Percentiles rank a stretch among this genome's conserved stretches.
Conservation (phyloP, 2,329 filamentous ascomycete species). For the Aspergillus floridensis region DNA sequence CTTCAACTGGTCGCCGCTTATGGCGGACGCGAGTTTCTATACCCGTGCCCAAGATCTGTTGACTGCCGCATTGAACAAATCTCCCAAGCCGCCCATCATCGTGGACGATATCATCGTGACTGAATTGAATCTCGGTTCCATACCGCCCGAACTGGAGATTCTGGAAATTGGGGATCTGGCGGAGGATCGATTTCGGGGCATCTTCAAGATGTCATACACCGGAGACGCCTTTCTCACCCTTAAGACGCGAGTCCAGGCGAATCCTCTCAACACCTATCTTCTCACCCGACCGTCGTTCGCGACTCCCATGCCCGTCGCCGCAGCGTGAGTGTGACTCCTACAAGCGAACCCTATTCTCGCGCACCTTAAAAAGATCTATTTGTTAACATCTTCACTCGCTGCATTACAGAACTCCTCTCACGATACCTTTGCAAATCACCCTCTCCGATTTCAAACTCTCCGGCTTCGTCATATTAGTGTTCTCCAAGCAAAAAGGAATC, state of each 20-base stretch:
- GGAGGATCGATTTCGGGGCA: slow-evolving; percentile 93
- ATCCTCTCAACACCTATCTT: slow-evolving; percentile 93
- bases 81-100: slow-evolving; percentile 95
- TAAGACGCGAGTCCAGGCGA: slow-evolving; percentile 95
- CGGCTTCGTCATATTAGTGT: slow-evolving; percentile 95
- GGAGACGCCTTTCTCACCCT: slow-evolving; percentile 94
- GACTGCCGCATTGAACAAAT: slow-evolving; percentile 94
- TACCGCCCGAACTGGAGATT: slow-evolving; percentile 93
- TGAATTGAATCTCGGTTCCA: slow-evolving; percentile 92
- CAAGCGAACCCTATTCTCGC: not conserved
- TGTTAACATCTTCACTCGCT: slow-evolving; percentile 8
- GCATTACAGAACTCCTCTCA: slow-evolving; percentile 66
- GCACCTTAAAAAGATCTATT: not conserved
- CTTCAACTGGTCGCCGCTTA: slow-evolving; percentile 99
- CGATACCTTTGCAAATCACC: slow-evolving; percentile 96
- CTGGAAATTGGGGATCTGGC: slow-evolving; percentile 96
- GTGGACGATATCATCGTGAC: slow-evolving; percentile 99
- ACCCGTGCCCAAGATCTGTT: slow-evolving; percentile 88
- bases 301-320: slow-evolving; percentile 86
- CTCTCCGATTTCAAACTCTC: slow-evolving; percentile 93
- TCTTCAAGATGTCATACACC: slow-evolving; percentile 98
- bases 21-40: slow-evolving; percentile 89
- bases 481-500: slow-evolving; percentile 94
- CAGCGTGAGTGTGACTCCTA: slow-evolving; percentile 52
- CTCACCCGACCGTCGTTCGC: slow-evolving; percentile 89